Base-by-base conservation (phyloP, 2,329 filamentous ascomycete species). In the Ceratocystis variospora region DNA sequence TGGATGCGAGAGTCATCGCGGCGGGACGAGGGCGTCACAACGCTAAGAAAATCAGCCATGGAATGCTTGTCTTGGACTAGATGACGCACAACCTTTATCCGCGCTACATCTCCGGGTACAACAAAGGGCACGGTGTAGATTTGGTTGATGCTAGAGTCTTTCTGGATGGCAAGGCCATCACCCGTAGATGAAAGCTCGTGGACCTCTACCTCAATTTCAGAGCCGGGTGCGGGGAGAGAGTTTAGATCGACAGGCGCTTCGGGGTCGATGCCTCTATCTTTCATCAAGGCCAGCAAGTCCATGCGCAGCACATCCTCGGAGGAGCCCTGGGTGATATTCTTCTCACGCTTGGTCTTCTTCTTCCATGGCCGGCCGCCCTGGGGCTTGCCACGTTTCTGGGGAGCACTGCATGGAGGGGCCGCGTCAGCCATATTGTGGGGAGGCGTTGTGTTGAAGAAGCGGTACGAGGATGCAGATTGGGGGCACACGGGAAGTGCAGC, bases 111-210 rank as follows among this genome's bases (percentile, higher is more conserved):
- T 37, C 94, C 94, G 0, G 94, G 92, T 1, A 93, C 82, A 25
- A 87, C 83, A 73, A 96, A 99, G 3, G 93, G 91, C 1, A 97
- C 87, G 63, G 94, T 87, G 73, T 92, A 96, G 74, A 96, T 79
- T 68, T 81, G 82, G 65, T 75, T 72, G 76, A 77, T 87, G 68
- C 83, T 81, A 3, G 69, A 61, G 44, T 67, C 59, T 19, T 66
- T 63, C n/a, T 84, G 82, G 67, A 89, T 79, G 3, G 89, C 94
- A 66, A 99, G 81, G 2, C 90, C 94, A 71, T 97, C 94, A 64
- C 94, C 94, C 0, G 90, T 96, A 0, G 93, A 97, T 0, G 93
- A 96, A 44, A 97, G 80, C 70, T 89, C 84, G 5, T 85, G 76
- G 67, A 97, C 86, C n/a, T 87, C 85, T 50, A 97, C 83, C 64